A percentile compares a stretch with the other conserved stretches of the same genome.
Conservation (phyloP, 768 basidiomycete genomes). For the Leccinum subgranulosum region DNA sequence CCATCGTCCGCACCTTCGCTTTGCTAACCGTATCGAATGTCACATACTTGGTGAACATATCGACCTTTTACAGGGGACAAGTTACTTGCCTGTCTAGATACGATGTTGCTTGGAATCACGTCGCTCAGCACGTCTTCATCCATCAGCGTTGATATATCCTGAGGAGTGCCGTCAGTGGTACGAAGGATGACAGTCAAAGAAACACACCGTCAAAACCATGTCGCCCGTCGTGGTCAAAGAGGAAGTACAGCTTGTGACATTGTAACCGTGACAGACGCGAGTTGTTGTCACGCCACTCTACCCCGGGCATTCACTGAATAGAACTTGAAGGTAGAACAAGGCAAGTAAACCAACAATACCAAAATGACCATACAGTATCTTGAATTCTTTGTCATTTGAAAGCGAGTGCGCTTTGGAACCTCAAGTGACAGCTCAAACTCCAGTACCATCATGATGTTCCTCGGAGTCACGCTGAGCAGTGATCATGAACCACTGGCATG, state of each 20-base stretch:
- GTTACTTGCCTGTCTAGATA: constrained; percentile 73
- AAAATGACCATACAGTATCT: neutral
- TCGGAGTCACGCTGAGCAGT: neutral
- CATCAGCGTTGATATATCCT: constrained; percentile 25
- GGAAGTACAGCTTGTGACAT: constrained; percentile 13
- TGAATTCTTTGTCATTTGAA: neutral
- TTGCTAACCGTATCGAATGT: constrained; percentile 36
- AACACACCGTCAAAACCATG: constrained; percentile 25
- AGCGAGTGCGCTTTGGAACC: too few species aligned
- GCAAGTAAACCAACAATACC: neutral
- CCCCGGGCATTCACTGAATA: neutral
- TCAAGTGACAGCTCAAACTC: too few species aligned
- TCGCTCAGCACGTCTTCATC: constrained; percentile 88
- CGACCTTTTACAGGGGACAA: neutral
- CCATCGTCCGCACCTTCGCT: constrained; percentile 72
- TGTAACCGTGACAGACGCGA: constrained; percentile 24
- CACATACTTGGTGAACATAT: constrained; percentile 7
- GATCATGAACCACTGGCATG: neutral
- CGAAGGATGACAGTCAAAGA: neutral
- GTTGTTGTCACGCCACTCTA: constrained; percentile 9
- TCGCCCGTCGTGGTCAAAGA: constrained; percentile 22
- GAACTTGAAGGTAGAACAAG: neutral
- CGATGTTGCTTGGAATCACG: constrained; percentile 86
- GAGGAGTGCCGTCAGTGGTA: neutral
- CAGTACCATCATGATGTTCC: too few species aligned